phyloP scores from a whole-genome alignment of 345 rosid species.

The Murraya paniculata region DNA sequence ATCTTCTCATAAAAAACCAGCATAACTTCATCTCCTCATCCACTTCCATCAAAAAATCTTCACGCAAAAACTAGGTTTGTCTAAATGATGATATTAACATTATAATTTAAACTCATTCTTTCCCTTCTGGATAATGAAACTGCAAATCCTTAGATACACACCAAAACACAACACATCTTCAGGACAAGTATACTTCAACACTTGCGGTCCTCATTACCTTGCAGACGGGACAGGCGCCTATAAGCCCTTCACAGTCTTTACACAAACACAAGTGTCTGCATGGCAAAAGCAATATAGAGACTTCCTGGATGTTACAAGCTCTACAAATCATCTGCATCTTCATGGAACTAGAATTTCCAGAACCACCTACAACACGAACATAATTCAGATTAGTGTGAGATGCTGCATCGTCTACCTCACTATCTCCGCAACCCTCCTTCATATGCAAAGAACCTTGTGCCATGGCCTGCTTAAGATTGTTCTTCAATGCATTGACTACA shows the following conservation, averaged over 20 bases:
- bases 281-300: constrained; percentile 54
- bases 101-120: constrained; percentile 10
- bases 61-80: not conserved
- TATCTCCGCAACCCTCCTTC: constrained; percentile 82
- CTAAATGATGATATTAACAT: not conserved
- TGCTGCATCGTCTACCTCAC: constrained; percentile 62
- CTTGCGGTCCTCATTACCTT: constrained; percentile 48
- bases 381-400: constrained; percentile 42
- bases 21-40: no score
- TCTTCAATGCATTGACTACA: constrained; percentile 54
- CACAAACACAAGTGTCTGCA: constrained; percentile 73
- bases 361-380: constrained; percentile 21
- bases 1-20: no score
- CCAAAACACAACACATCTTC: constrained; percentile 4
- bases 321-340: constrained; percentile 42
- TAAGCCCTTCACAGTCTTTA: constrained; percentile 55
- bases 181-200: constrained; percentile 43
- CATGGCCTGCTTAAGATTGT: constrained; percentile 62
- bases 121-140: constrained; percentile 13
- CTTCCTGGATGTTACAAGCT: constrained; percentile 52
- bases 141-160: constrained; percentile 21
- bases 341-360: constrained; percentile 15
- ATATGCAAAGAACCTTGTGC: constrained; percentile 39
- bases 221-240: constrained; percentile 57
- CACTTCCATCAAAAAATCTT: no score